A percentile compares a stretch with the other conserved stretches of the same genome.
These are phyloP conservation scores for Saccharomycopsis sp. DNA, from an alignment of 805 yeast genomes.

Conservation along the genomic window DNA sequence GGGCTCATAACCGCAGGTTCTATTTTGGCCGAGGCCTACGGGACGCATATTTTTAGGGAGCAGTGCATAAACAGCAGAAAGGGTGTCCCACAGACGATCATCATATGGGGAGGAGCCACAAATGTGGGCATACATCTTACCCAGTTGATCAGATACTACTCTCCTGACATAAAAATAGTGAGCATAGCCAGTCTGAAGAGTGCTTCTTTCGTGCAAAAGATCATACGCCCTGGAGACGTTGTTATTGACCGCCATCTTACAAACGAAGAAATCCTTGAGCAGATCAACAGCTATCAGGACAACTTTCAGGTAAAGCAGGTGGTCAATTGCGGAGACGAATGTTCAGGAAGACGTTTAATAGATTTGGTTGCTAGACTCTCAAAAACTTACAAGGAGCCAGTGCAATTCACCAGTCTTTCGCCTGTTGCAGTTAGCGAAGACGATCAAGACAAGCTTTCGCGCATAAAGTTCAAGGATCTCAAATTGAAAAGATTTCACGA, in stretches of 20 bases:
- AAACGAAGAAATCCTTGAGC: constrained; percentile 23
- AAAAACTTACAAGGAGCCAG: background rate
- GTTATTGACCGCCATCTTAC: constrained; percentile 32
- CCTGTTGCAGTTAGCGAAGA: constrained; percentile 24
- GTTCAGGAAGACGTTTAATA: constrained; percentile 27
- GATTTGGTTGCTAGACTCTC: constrained; percentile 34
- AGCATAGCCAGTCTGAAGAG: background rate
- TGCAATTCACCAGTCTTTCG: constrained; percentile 16
- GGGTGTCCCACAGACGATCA: constrained; percentile 22
- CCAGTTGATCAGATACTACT: constrained; percentile 26
- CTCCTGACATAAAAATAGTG: background rate
- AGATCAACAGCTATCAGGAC: constrained; percentile 23
- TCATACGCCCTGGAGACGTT: constrained; percentile 35
- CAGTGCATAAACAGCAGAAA: constrained; percentile 7
- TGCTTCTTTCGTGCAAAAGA: constrained; percentile 26
- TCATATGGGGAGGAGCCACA: constrained; percentile 46
- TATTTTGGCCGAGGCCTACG: constrained; percentile 26
- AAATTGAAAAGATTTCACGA: constrained; percentile 39
- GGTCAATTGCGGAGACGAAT: constrained; percentile 19
- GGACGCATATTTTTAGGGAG: constrained; percentile 17
- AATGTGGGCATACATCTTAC: constrained; percentile 39
- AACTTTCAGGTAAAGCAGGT: constrained; percentile 28
- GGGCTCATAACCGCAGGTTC: constrained; percentile 40
- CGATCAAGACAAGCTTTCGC: constrained; percentile 16
- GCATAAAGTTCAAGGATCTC: constrained; percentile 29